Evolutionary conservation across 31 red algal genomes (phyloP).

Genomic region (Odonthalia washingtoniensis): DNA sequence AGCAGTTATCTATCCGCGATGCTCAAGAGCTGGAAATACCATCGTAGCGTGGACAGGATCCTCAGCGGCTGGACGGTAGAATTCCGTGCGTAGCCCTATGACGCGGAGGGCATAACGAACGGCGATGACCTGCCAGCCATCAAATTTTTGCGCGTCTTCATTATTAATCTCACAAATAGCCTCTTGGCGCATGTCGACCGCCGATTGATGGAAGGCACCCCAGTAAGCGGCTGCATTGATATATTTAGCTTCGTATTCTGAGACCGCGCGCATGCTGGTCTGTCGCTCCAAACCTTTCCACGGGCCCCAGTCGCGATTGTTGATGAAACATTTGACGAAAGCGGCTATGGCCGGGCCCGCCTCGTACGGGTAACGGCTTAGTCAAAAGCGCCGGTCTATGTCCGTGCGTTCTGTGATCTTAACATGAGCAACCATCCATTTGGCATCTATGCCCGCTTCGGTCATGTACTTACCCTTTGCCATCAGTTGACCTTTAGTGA

Average conservation of each 20-base stretch:
- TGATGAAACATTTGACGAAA: slow-evolving; percentile 42
- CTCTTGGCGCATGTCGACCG: slow-evolving; percentile 29
- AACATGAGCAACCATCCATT: slow-evolving; percentile 1
- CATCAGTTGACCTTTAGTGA: not conserved
- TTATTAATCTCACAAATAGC: slow-evolving; percentile 2
- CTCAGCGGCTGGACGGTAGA: not conserved
- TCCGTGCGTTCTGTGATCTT: slow-evolving; percentile 25
- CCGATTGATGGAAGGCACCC: slow-evolving; percentile 45
- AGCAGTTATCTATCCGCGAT: not conserved
- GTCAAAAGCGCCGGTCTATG: slow-evolving; percentile 30
- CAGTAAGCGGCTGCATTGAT: slow-evolving; percentile 52
- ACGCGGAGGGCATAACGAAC: not conserved
- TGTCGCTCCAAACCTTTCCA: not conserved
- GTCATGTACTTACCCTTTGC: not conserved
- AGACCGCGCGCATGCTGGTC: slow-evolving; percentile 12
- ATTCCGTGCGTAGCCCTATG: not conserved
- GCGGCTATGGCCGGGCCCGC: slow-evolving; percentile 1
- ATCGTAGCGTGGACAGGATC: slow-evolving; percentile 9
- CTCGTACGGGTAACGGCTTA: slow-evolving; percentile 40
- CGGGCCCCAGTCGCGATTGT: slow-evolving; percentile 35
- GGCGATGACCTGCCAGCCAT: not conserved
- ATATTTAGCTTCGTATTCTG: slow-evolving; percentile 58
- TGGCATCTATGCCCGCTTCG: slow-evolving; percentile 21
- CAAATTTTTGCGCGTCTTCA: slow-evolving; percentile 5
- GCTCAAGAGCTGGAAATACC: slow-evolving; percentile 5